Base-by-base conservation (phyloP, 495 filamentous ascomycete species). In the Endocarpon pusillum region DNA sequence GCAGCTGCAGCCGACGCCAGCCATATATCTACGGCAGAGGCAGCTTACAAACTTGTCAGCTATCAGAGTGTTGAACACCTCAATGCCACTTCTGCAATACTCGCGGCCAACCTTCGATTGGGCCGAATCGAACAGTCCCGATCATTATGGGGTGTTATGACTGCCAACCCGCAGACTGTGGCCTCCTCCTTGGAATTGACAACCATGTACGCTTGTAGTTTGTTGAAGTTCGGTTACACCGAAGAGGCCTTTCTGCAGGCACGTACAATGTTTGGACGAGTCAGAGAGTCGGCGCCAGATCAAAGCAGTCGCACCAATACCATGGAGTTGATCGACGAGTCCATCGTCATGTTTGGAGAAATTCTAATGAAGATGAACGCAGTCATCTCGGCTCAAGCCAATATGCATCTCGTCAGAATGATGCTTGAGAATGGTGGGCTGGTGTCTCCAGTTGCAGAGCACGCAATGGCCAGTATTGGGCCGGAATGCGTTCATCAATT, bases 271-370 rank as follows among this genome's bases (percentile, higher is more conserved):
- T 92, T 93, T 50, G 57, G 67, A 37, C 78, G 78, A 25, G 78
- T 92, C 40, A 75, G 80, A 37, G 66, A 67, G 29, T 45, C 59
- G 24, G 59, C 62, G 35, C 35, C 43, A 17, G 19, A 42, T 33
- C 32, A 37, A n/a, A 18, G 34, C 31, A 33, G 48, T 44, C 35
- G 45, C 49, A 6, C 61, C 31, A 43, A 42, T 19, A 48, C 75
- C 32, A 54, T 66, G 19, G 83, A 87, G 42, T 75, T 85, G 54
- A 78, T 93, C 32, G 87, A 92, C 43, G 87, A 94, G 49, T 80
- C 73, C 12, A 62, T 81, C 34, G 78, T 87, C 43, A 78, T 92
- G 43, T 70, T 94, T 33, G 69, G 64, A 31, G 57, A 54, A 9
- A 59, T 70, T 38, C 52, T 77, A 34, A 41, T 47, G 12, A 51